Conservation (phyloP, 768 basidiomycete species). For the Hericium coralloides region DNA sequence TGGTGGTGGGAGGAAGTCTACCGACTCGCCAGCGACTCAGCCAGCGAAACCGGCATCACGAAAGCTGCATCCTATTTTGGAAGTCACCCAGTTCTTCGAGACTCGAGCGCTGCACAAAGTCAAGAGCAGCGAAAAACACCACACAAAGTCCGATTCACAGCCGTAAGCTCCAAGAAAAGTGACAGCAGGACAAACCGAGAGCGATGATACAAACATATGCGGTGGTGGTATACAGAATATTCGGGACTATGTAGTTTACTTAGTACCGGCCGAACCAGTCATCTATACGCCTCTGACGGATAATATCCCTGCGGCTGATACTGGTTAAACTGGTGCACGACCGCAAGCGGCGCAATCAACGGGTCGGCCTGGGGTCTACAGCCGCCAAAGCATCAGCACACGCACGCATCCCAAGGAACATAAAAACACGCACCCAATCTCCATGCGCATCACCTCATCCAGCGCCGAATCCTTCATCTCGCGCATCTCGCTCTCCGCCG, state of each 20-base stretch:
- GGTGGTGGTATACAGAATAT: not conserved
- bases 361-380: not conserved
- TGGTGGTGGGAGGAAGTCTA: too few relatives aligned
- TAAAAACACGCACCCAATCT: slow-evolving; percentile 9
- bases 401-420: not conserved
- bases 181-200: not conserved
- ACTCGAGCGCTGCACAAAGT: too few relatives aligned
- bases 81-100: too few relatives aligned
- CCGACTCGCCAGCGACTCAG: too few relatives aligned
- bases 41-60: too few relatives aligned
- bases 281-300: not conserved
- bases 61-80: too few relatives aligned
- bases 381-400: not conserved
- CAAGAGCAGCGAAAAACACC: too few relatives aligned
- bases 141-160: too few relatives aligned
- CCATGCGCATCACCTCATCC: slow-evolving; percentile 10
- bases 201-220: not conserved
- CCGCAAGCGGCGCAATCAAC: not conserved
- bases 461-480: slow-evolving; percentile 18
- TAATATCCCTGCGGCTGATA: not conserved
- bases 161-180: not conserved
- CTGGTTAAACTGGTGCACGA: not conserved
- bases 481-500: slow-evolving; percentile 30
- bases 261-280: not conserved
- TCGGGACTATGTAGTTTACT: not conserved